Evolutionary conservation across 2,329 filamentous ascomycete species (phyloP), one percentile per base, ranked within the genome.

Genomic region (Colletotrichum karsti): DNA sequence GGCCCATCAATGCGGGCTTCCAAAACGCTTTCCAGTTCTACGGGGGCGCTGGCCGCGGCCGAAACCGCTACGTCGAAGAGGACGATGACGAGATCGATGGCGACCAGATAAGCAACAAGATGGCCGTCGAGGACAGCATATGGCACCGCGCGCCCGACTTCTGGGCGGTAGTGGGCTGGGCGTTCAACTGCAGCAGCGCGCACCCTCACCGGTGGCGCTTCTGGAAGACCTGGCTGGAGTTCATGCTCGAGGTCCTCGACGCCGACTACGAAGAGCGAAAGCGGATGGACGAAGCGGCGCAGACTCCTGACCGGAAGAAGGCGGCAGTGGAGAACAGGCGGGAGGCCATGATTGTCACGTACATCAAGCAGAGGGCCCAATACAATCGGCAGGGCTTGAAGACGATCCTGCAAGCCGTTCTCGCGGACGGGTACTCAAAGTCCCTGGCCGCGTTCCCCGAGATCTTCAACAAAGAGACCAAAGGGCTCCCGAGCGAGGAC

Each of bases 161-260:
- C 74, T 99, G 96, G 94, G 88, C 90, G 44, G 88, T 93, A 0
- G 87, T 96, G 0, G 96, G 95, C 4, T 98, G 96, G 96, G 92
- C 93, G 0, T 94, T 98, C 77, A 71, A 95, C 76, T 98, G 95
- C 81, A 95, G 93, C 57, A 86, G 92, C 2, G 78, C 87, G 33
- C 85, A 95, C 72, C 90, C 90, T 2, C 85, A 87, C 42, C 87
- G 95, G 20, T 98, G 96, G 95, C 86, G 85, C 55, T 87, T 90
- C 74, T 98, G 95, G 94, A 90, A 87, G 72, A 80, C 89, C 7
- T 97, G 94, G 92, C 83, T 98, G 13, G 87, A 91, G 35, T 90
- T 92, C 69, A 92, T 97, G 85, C 78, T 97, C 5, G 92, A 95
- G 73, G 88, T 92, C 7, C 81, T 98, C 12, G 91, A 96, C 71